Base-by-base conservation (phyloP, 805 yeast genomes). In the Cyberlindnera amylophila region DNA sequence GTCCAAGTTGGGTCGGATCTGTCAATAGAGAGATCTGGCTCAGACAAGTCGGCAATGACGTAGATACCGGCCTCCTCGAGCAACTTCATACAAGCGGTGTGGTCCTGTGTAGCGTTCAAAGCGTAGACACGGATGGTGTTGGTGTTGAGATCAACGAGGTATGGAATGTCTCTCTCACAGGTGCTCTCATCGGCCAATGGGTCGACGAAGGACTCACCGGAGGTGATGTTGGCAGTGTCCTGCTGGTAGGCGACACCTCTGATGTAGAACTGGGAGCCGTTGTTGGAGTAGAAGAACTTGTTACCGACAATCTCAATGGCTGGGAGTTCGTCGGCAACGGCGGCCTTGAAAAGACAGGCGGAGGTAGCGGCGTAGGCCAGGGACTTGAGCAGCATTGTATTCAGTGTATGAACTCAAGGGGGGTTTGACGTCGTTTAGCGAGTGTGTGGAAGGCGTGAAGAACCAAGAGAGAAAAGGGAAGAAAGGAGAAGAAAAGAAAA, bases 161-260 rank as follows among this genome's bases (percentile, higher is more conserved):
- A 82, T 49, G 89, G 88, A 46, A 85, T 67, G 67, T 85, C 93
- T 73, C 91, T 74, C 44, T 72, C 66, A 71, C 93, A 85, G 31
- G 77, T 64, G 1, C 55, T 66, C 32, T 55, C 67, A 59, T 83
- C 81, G 45, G 87, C 83, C 54, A 85, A 69, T 32, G 91, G 91
- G 70, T 85, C 93, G 44, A 69, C 72, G 55, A 80, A 81, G 24
- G 74, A 49, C 7, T 63, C 51, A 47, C 68, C 70, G 26, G 61
- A 58, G 13, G 79, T 71, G 32, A 69, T 47, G 52, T 74, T 74
- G 34, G 74, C 70, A 29, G 81, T 73, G 61, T 82, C 81, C 51
- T 78, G 79, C 69, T 84, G 95, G 66, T 85, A 85, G 38, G 93
- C 93, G 49, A 85, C 69, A 70, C 93, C 95, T 58, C 71, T 79